Conservation (phyloP, 23 red algal species). For the Gracilaria domingensis region DNA sequence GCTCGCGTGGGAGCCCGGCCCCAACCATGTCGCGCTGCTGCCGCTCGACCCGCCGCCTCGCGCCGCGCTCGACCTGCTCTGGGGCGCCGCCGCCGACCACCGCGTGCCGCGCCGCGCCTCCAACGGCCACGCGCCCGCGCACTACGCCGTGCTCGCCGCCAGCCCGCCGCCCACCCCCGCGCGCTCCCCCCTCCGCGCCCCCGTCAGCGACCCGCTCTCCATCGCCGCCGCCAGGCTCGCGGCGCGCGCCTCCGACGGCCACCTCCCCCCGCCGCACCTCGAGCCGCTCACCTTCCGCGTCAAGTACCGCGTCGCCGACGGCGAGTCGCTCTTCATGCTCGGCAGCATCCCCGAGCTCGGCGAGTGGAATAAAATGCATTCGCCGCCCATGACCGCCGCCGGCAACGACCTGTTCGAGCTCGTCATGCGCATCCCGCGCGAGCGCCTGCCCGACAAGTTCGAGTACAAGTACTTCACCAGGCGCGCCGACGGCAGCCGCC, state of each 20-base stretch:
- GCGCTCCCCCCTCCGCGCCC: not conserved
- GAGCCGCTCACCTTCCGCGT: conserved; percentile 37
- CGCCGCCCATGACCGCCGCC: not conserved
- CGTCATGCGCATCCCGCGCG: conserved; percentile 12
- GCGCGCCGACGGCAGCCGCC: conserved; percentile 42
- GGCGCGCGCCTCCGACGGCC: not conserved
- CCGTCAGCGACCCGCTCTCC: conserved; percentile 20
- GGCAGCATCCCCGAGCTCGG: conserved; percentile 62
- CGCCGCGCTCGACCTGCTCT: conserved; percentile 26
- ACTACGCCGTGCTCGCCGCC: not conserved
- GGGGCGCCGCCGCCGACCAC: not conserved
- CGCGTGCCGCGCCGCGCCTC: not conserved
- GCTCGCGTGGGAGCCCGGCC: conserved; percentile 54
- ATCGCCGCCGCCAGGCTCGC: conserved; percentile 10
- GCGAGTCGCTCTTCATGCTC: conserved; percentile 48
- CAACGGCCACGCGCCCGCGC: not conserved
- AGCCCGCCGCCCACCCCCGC: conserved; percentile 30
- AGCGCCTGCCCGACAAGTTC: conserved; percentile 11
- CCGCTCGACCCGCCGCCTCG: conserved; percentile 25
- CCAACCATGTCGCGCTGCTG: conserved; percentile 51
- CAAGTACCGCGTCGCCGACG: conserved; percentile 38
- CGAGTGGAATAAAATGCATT: conserved; percentile 63
- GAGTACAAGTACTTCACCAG: conserved; percentile 86
- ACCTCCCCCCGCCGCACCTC: not conserved
- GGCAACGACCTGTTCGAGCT: conserved; percentile 42